Evolutionary conservation across 129 eudicot genomes (phyloP).

Genomic region (Tagetes patula): DNA sequence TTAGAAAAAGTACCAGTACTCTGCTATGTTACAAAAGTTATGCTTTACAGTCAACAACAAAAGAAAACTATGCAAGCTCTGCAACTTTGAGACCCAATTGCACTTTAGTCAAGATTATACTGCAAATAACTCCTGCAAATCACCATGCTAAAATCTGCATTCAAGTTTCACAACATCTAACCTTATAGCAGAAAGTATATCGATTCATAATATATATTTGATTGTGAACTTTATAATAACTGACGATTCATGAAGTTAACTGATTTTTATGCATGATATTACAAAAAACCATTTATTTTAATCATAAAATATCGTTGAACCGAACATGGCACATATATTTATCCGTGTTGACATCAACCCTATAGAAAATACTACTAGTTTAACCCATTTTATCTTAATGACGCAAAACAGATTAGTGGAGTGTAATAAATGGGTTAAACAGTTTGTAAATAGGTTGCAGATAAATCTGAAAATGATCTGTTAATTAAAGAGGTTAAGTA

Average conservation of each 20-base stretch:
- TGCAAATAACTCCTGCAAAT: conserved; percentile 26
- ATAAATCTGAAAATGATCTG: neutral
- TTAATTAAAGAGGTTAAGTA: neutral
- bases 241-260: neutral
- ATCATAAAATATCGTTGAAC: neutral
- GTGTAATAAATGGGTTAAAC: neutral
- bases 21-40: conserved; percentile 26
- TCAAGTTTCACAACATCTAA: conserved; percentile 20
- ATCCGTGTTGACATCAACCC: neutral
- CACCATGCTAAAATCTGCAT: conserved; percentile 29
- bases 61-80: conserved; percentile 9
- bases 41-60: conserved; percentile 22
- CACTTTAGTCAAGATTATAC: conserved; percentile 23
- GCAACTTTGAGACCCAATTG: neutral
- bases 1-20: neutral
- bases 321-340: neutral
- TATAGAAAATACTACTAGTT: neutral
- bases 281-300: neutral
- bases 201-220: neutral
- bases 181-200: neutral
- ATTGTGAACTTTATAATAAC: neutral
- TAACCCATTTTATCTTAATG: neutral
- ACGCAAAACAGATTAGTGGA: too few relatives aligned
- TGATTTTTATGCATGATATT: neutral
- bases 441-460: too few relatives aligned